A percentile compares a stretch with the other conserved stretches of the same genome.
phyloP scores from a whole-genome alignment of 2,329 filamentous ascomycete genomes.

The Aspergillus caelatus region DNA sequence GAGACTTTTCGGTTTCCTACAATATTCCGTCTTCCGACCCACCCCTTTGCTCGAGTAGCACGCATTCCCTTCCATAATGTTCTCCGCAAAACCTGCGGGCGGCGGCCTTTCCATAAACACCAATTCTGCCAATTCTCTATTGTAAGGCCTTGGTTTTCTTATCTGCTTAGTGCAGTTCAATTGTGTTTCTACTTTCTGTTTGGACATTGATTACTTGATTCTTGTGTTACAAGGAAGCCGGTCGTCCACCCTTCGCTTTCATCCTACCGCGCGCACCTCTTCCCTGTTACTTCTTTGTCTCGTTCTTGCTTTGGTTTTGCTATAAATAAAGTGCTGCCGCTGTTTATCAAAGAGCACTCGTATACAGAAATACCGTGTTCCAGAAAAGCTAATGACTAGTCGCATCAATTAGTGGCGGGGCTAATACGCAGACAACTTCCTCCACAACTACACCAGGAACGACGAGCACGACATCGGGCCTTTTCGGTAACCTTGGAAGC shows the following conservation, averaged over 20 bases:
- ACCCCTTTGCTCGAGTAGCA: not conserved
- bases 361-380: not conserved
- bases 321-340: not conserved
- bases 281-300: not conserved
- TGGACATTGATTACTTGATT: not conserved
- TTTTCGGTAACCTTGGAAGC: constrained; percentile 33
- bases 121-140: constrained; percentile 49
- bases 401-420: constrained; percentile 26
- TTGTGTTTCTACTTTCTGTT: not conserved
- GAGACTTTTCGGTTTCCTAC: too few species aligned
- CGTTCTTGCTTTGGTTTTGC: not conserved
- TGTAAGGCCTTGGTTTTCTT: constrained; percentile 40
- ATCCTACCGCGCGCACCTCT: not conserved
- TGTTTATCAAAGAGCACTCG: not conserved
- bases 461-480: constrained; percentile 30
- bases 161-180: not conserved
- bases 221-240: too few species aligned
- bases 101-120: constrained; percentile 58
- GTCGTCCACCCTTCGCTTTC: not conserved
- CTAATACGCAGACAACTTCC: constrained; percentile 31
- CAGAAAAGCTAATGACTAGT: constrained; percentile 8
- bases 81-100: constrained; percentile 40
- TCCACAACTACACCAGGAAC: constrained; percentile 31
- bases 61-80: constrained; percentile 28
- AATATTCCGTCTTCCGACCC: not conserved